A percentile compares a stretch with the other conserved stretches of the same genome.
Evolutionary conservation across 495 filamentous ascomycete genomes (phyloP).

Genomic region (Penicillium riverlandense): DNA sequence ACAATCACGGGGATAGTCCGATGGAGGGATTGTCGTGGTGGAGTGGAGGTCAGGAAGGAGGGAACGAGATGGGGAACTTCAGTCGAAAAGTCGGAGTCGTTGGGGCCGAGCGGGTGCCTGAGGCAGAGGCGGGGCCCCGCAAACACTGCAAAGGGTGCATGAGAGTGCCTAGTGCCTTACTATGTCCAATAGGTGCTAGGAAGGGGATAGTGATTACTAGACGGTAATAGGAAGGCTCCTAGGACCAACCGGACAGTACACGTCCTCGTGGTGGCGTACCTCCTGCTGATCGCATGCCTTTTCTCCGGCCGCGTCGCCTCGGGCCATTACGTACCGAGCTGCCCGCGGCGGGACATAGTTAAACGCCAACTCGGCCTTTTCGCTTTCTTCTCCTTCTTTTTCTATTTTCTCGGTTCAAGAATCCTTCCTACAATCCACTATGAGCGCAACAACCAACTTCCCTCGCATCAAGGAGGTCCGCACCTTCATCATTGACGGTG

Average conservation of each 20-base stretch:
- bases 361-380: neutral
- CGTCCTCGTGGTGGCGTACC: too few relatives aligned
- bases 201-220: too few relatives aligned
- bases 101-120: slow-evolving; percentile 8
- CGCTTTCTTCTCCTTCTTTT: slow-evolving; percentile 2
- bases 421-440: slow-evolving; percentile 8
- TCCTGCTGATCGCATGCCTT: too few relatives aligned
- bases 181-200: too few relatives aligned
- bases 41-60: slow-evolving; percentile 1
- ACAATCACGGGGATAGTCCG: slow-evolving; percentile 10
- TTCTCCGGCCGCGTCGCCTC: too few relatives aligned
- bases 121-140: slow-evolving; percentile 11
- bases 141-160: too few relatives aligned
- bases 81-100: slow-evolving; percentile 4
- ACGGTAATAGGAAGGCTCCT: too few relatives aligned
- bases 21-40: neutral
- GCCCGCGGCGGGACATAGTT: too few relatives aligned
- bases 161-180: too few relatives aligned
- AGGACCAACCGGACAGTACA: too few relatives aligned
- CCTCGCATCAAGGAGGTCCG: slow-evolving; percentile 67
- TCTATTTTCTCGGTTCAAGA: neutral
- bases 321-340: too few relatives aligned
- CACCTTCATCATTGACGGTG: slow-evolving; percentile 77
- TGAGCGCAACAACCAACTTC: slow-evolving; percentile 30
- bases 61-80: slow-evolving; percentile 7